Base-by-base conservation (phyloP, 1,284 basidiomycete genomes). In the Golubevia sp. region DNA sequence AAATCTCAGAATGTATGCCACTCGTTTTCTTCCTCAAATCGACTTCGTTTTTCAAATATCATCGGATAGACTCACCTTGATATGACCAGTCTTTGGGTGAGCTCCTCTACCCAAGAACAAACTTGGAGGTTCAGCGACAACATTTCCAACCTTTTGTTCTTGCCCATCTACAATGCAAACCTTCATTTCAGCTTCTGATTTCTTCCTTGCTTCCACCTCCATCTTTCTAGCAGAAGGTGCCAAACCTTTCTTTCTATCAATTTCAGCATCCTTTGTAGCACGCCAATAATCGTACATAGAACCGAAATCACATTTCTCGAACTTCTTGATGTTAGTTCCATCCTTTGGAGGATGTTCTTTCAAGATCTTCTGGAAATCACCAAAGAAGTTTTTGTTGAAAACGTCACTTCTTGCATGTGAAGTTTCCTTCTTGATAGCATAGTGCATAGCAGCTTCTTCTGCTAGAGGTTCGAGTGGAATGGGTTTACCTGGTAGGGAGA, bases 361-460 rank as follows among this genome's bases (percentile, higher is more conserved):
- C 56, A 83, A 70, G 27, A 74, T 62, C 11, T 62, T 58, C 51
- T 74, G 68, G 62, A 79, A 83, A 67, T 83, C 79, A 20, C 74
- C 67, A 61, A 83, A 83, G 58, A 83, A 83, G 72, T 83, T 83
- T 55, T 70, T 70, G 59, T 80, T 82, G 65, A 83, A 83, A 55
- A 79, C 72, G 27, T 75, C 62, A 61, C 82, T 79, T 44, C 70
- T 63, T 0, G 76, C 80, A 61, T 83, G 78, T 61, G 77, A 76
- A 1, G 80, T 80, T 54, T 83, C 77, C 55, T 82, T 73, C 64
- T 82, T 83, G 70, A 80, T 71, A n/a, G 80, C 80, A 57, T 83
- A 83, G 64, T 82, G 82, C 71, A 80, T 75, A 61, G 80, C 80
- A 15, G 78, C 75, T 52, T 83, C 80, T 57, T 83, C 80, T 15